phyloP scores from a whole-genome alignment of 805 yeast species.

The Yamadazyma phyllophila region DNA sequence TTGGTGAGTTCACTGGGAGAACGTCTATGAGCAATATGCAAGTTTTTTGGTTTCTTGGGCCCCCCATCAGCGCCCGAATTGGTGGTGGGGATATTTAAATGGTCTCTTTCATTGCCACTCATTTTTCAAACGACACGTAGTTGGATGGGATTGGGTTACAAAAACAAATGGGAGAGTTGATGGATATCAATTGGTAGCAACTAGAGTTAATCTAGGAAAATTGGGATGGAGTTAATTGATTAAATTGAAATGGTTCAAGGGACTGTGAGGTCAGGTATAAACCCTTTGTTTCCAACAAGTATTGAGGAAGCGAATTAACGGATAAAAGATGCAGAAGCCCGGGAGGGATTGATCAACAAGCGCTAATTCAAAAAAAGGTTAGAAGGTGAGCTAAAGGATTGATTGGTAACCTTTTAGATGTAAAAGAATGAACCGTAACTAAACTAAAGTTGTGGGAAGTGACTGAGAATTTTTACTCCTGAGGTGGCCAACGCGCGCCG shows the following conservation, averaged over 20 bases:
- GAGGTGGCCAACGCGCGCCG: not conserved
- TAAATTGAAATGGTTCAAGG: no score
- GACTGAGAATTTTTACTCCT: slow-evolving; percentile 8
- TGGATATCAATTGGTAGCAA: no score
- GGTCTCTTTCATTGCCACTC: slow-evolving; percentile 4
- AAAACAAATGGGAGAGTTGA: not conserved
- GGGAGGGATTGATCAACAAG: no score
- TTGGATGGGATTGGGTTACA: not conserved
- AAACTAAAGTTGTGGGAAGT: slow-evolving; percentile 4
- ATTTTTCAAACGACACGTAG: not conserved
- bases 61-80: slow-evolving; percentile 1
- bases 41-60: slow-evolving; percentile 28
- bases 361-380: no score
- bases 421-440: slow-evolving; percentile 2
- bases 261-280: no score
- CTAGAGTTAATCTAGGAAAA: no score
- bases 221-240: no score
- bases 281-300: no score
- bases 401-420: not conserved
- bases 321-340: no score
- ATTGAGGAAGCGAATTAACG: no score
- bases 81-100: slow-evolving; percentile 9
- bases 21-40: slow-evolving; percentile 95
- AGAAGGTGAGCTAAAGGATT: not conserved
- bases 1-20: slow-evolving; percentile 95